A percentile compares a stretch with the other conserved stretches of the same genome.
Conservation (phyloP, 345 rosid genomes). For the Combretum micranthum region DNA sequence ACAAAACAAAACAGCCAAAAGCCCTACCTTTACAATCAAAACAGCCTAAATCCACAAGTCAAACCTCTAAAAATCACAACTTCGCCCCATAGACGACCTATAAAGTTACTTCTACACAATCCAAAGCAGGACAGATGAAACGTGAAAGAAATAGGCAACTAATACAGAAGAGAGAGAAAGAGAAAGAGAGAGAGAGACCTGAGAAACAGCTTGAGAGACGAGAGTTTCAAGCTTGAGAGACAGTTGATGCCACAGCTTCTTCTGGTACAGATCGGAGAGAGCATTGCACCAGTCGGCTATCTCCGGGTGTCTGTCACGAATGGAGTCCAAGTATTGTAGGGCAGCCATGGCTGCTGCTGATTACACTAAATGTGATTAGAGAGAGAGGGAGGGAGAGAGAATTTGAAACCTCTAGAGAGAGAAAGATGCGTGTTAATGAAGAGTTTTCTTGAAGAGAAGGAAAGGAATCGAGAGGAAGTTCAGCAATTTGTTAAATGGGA, state of each 20-base stretch:
- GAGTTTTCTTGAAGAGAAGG: constrained; percentile 15
- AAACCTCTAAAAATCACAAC: no score
- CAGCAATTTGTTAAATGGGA: no score
- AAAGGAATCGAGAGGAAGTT: constrained; percentile 4
- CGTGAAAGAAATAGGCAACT: neutral
- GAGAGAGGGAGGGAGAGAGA: neutral
- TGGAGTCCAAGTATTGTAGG: constrained; percentile 72
- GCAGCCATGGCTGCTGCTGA: constrained; percentile 71
- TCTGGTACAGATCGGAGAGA: constrained; percentile 90
- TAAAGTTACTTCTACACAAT: neutral
- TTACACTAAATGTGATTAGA: no score
- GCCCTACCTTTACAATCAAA: no score
- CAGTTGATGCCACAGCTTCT: constrained; percentile 99
- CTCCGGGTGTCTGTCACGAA: constrained; percentile 67
- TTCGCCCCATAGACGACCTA: no score
- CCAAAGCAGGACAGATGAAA: neutral
- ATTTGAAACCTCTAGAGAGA: neutral
- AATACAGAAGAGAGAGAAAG: neutral
- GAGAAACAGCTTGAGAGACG: constrained; percentile 74
- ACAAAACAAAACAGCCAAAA: neutral
- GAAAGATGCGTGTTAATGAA: no score
- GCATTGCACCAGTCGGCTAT: constrained; percentile 87
- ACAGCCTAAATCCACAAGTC: no score
- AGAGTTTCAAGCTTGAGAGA: constrained; percentile 96
- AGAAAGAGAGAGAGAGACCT: constrained; percentile 33